Percentiles rank a stretch among this genome's conserved stretches.
Conservation (phyloP, 2,329 filamentous ascomycete species). For the Colletotrichum agaves region DNA sequence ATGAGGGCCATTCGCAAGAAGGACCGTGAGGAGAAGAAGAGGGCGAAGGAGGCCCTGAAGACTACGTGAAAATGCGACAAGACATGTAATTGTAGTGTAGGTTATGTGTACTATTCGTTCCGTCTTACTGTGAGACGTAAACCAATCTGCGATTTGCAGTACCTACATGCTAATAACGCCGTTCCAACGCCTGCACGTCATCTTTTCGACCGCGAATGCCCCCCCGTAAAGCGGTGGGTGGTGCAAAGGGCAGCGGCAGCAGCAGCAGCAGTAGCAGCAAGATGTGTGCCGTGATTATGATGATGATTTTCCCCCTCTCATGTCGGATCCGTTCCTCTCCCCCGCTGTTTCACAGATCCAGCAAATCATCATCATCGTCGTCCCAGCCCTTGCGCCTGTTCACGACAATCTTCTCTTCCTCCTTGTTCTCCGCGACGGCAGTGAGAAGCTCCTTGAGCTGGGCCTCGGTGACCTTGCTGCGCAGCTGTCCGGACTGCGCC, state of each 20-base stretch:
- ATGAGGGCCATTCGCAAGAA: conserved; percentile 79
- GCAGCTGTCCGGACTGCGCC: conserved; percentile 86
- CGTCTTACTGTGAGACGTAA: conserved; percentile 12
- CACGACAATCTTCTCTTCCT: conserved; percentile 88
- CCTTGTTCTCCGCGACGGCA: conserved; percentile 82
- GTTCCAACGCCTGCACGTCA: conserved; percentile 28
- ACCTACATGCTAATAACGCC: conserved; percentile 24
- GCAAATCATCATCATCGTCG: conserved; percentile 83
- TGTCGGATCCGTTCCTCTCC: background rate
- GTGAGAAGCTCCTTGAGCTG: conserved; percentile 93
- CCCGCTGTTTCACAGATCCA: conserved; percentile 63
- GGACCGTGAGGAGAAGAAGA: conserved; percentile 75
- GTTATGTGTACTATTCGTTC: conserved; percentile 14
- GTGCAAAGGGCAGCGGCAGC: too few species aligned
- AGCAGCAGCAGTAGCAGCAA: too few species aligned
- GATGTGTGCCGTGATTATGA: background rate
- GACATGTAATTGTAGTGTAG: conserved; percentile 24
- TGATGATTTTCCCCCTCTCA: background rate
- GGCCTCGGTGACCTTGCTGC: conserved; percentile 87
- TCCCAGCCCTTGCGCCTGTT: conserved; percentile 84
- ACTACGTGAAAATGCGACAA: background rate
- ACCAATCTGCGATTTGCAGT: conserved; percentile 27
- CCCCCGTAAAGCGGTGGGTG: background rate
- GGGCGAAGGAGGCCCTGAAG: conserved; percentile 61
- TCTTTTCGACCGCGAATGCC: background rate